Percentiles rank a stretch among this genome's conserved stretches.
These are phyloP conservation scores for Starmerella cellae DNA, from an alignment of 805 yeast species.

Conservation along the genomic window DNA sequence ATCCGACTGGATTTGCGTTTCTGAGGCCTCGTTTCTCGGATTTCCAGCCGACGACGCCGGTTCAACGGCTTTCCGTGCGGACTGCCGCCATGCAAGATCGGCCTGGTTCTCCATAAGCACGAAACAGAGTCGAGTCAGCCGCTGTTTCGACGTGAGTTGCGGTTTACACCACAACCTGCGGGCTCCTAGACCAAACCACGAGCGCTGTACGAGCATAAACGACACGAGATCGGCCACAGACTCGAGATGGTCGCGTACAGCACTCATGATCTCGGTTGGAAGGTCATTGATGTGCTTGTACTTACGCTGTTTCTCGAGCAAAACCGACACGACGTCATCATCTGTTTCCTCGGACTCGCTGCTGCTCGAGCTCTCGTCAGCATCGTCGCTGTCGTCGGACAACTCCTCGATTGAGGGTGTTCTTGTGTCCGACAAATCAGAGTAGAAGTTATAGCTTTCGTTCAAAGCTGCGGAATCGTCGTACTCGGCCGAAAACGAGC, in stretches of 20 bases:
- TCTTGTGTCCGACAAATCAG: neutral
- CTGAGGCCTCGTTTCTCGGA: neutral
- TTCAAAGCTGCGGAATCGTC: no score
- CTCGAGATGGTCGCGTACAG: conserved; percentile 18
- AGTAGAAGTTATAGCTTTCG: no score
- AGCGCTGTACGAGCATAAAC: conserved; percentile 56
- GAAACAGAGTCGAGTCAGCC: neutral
- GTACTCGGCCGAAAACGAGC: no score
- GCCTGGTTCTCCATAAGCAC: neutral
- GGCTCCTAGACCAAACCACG: conserved; percentile 71
- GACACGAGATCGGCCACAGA: conserved; percentile 19
- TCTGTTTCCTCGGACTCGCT: neutral
- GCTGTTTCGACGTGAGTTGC: conserved; percentile 2
- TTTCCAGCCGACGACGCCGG: neutral
- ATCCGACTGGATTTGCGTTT: neutral
- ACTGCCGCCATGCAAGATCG: neutral
- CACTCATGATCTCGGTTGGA: conserved; percentile 35
- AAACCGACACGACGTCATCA: neutral
- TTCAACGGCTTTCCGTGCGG: neutral
- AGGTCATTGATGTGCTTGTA: conserved; percentile 22
- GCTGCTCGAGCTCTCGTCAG: neutral
- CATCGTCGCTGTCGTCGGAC: neutral
- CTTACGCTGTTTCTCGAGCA: no score
- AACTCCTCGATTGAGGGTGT: neutral
- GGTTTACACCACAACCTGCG: conserved; percentile 65